Evolutionary conservation across 768 basidiomycete genomes (phyloP).

Genomic region (Floccularia luteovirens): DNA sequence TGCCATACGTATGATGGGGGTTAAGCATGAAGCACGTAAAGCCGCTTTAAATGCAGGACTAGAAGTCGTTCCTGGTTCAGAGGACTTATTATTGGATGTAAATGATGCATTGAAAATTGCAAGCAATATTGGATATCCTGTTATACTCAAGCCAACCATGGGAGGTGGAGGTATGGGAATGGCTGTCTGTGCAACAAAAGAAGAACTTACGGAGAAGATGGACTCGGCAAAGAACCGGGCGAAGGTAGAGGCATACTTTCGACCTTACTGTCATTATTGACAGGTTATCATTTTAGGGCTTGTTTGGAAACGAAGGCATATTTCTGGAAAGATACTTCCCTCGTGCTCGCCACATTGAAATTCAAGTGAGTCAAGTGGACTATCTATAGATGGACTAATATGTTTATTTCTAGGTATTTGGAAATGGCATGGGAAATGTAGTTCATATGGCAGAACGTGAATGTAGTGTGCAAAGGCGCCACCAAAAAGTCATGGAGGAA

Average conservation of each 20-base stretch:
- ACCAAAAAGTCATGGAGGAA: constrained; percentile 73
- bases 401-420: constrained; percentile 45
- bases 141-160: constrained; percentile 61
- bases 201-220: constrained; percentile 29
- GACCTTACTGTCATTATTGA: neutral
- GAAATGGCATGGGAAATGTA: constrained; percentile 50
- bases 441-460: constrained; percentile 66
- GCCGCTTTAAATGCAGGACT: constrained; percentile 40
- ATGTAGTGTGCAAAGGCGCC: constrained; percentile 60
- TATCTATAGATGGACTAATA: neutral
- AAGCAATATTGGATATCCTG: constrained; percentile 41
- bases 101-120: constrained; percentile 35
- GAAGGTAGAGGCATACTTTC: constrained; percentile 24
- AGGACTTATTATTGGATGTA: constrained; percentile 31
- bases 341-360: constrained; percentile 54
- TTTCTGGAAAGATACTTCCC: constrained; percentile 56
- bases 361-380: constrained; percentile 35
- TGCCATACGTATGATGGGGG: constrained; percentile 46
- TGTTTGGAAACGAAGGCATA: constrained; percentile 44
- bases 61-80: constrained; percentile 49
- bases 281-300: constrained; percentile 15
- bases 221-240: constrained; percentile 29
- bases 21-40: constrained; percentile 51
- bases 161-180: constrained; percentile 70
- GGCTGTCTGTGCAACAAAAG: constrained; percentile 38